Evolutionary conservation across 2,329 filamentous ascomycete species (phyloP).

Genomic region (Ascochyta rabiei): DNA sequence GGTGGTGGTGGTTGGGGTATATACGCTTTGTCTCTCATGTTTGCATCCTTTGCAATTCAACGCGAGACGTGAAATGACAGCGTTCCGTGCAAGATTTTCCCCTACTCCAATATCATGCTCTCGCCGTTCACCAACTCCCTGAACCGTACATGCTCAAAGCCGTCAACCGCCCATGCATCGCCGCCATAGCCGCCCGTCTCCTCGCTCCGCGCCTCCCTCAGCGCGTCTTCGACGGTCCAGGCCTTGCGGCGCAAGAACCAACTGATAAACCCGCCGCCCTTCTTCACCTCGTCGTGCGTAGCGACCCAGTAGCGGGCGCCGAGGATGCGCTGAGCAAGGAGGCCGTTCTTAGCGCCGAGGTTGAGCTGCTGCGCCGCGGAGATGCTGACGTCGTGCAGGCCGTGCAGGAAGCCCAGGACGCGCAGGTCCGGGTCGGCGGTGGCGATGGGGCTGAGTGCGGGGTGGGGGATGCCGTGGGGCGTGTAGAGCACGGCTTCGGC

Average conservation of each 20-base stretch:
- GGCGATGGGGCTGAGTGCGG: conserved; percentile 54
- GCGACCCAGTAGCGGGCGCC: conserved; percentile 67
- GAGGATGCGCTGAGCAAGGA: conserved; percentile 60
- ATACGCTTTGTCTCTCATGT: too few relatives aligned
- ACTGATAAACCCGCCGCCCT: conserved; percentile 62
- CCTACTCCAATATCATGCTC: conserved; percentile 56
- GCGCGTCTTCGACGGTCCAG: conserved; percentile 54
- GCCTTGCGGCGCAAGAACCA: conserved; percentile 55
- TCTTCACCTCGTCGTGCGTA: conserved; percentile 70
- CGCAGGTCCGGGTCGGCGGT: conserved; percentile 55
- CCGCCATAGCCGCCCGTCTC: conserved; percentile 34
- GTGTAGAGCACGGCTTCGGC: conserved; percentile 68
- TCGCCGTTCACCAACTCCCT: conserved; percentile 63
- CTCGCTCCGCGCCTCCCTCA: conserved; percentile 54
- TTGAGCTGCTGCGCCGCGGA: conserved; percentile 63
- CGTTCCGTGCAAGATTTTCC: not conserved
- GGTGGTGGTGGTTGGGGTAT: too few relatives aligned
- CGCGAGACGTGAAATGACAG: too few relatives aligned
- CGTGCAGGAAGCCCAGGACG: conserved; percentile 67
- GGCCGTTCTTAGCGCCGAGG: conserved; percentile 66
- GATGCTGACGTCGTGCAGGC: conserved; percentile 66
- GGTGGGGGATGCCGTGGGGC: conserved; percentile 64
- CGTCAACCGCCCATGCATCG: conserved; percentile 24
- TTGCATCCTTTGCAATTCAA: too few relatives aligned
- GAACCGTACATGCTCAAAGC: conserved; percentile 54